phyloP scores from a whole-genome alignment of 768 basidiomycete genomes.

The Boletus tylopilopsis region DNA sequence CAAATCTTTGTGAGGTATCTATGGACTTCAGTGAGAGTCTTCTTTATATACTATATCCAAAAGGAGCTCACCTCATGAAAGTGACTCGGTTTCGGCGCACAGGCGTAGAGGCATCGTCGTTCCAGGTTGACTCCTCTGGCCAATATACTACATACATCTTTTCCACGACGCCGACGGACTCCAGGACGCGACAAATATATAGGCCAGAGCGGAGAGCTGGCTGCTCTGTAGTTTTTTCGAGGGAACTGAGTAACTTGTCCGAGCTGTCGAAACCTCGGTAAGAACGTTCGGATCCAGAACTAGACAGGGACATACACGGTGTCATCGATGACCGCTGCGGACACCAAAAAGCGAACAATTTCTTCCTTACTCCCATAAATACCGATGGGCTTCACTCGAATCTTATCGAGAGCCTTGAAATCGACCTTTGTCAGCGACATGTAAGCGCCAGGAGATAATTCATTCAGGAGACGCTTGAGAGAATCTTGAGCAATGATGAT shows the following conservation, averaged over 20 bases:
- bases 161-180: conserved; percentile 5
- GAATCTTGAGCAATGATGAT: conserved; percentile 56
- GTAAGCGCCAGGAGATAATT: conserved; percentile 49
- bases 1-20: conserved; percentile 59
- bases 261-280: conserved; percentile 10
- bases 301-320: conserved; percentile 33
- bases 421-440: conserved; percentile 53
- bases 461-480: conserved; percentile 45
- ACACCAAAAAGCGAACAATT: conserved; percentile 45
- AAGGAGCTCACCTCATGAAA: conserved; percentile 49
- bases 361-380: conserved; percentile 54
- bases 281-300: not conserved
- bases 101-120: conserved; percentile 44
- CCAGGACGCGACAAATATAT: conserved; percentile 37
- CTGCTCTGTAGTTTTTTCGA: conserved; percentile 1
- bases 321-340: conserved; percentile 35
- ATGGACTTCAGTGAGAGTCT: not conserved
- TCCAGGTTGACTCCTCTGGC: conserved; percentile 60
- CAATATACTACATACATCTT: conserved; percentile 53
- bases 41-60: not conserved
- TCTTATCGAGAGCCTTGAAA: conserved; percentile 48
- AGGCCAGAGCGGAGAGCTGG: conserved; percentile 46
- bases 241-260: conserved; percentile 2
- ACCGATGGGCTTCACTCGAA: conserved; percentile 46
- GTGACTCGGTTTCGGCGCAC: conserved; percentile 51